Percentiles rank a stretch among this genome's conserved stretches.
These are phyloP conservation scores for Sugiyamaella castrensis DNA, from an alignment of 1,139 yeast species.

Conservation along the genomic window DNA sequence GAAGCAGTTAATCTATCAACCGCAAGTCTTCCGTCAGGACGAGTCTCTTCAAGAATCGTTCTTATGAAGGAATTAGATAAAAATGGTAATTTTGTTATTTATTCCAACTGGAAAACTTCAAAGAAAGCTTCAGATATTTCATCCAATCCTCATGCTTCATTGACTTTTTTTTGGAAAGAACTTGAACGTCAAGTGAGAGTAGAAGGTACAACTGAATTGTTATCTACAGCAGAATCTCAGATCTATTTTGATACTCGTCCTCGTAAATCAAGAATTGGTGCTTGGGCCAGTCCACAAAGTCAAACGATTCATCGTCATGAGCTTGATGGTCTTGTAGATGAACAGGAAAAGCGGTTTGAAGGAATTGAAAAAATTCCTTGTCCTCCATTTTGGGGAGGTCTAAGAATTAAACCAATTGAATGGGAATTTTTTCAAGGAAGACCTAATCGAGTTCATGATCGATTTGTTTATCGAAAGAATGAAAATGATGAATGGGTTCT, in stretches of 20 bases:
- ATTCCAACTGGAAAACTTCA: conserved; percentile 87
- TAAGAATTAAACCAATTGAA: conserved; percentile 81
- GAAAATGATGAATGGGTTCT: conserved; percentile 56
- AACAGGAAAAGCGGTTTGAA: conserved; percentile 55
- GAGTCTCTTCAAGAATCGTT: conserved; percentile 80
- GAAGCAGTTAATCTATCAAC: conserved; percentile 83
- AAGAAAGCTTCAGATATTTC: conserved; percentile 71
- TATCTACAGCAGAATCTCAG: conserved; percentile 68
- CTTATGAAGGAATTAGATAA: conserved; percentile 84
- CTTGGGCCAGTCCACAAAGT: conserved; percentile 95
- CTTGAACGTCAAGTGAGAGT: conserved; percentile 89
- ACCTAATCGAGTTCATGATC: conserved; percentile 82
- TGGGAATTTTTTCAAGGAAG: conserved; percentile 99
- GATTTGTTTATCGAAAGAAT: conserved; percentile 66
- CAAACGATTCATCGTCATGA: conserved; percentile 52
- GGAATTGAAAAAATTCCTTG: conserved; percentile 66
- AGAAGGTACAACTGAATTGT: conserved; percentile 79
- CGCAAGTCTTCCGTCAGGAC: conserved; percentile 80
- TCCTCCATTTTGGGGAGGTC: conserved; percentile 96
- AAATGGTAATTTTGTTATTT: conserved; percentile 74
- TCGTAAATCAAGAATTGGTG: conserved; percentile 89
- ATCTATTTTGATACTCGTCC: conserved; percentile 85
- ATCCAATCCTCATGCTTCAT: conserved; percentile 73
- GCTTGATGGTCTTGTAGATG: conserved; percentile 51
- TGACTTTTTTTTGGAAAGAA: conserved; percentile 92